phyloP scores from a whole-genome alignment of 768 basidiomycete species.

The Suillus plorans region DNA sequence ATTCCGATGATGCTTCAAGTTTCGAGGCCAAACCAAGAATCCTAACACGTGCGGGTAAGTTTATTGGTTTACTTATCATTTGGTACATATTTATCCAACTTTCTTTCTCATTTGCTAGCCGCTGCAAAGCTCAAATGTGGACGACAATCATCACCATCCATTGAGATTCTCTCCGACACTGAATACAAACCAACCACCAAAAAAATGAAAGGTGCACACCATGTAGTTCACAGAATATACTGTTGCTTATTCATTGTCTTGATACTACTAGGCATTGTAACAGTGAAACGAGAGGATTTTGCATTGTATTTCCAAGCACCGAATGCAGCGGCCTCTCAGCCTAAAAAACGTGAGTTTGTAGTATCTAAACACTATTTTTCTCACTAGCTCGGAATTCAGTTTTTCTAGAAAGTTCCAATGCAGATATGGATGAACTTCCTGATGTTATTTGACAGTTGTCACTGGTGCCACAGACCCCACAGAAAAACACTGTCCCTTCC shows the following conservation, averaged over 20 bases:
- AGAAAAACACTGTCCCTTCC: neutral
- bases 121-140: neutral
- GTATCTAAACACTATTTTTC: too few relatives aligned
- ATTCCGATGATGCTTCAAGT: neutral
- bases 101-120: neutral
- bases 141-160: neutral
- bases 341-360: neutral
- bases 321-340: neutral
- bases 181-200: neutral
- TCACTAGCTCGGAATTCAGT: neutral
- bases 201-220: neutral
- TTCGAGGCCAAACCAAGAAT: neutral
- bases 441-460: neutral
- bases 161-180: neutral
- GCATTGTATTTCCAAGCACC: neutral
- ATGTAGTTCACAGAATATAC: neutral
- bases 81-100: neutral
- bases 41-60: neutral
- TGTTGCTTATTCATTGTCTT: neutral
- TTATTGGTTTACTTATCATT: neutral
- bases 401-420: neutral
- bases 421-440: neutral
- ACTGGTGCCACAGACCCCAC: neutral
- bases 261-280: neutral
- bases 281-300: neutral